phyloP scores from a whole-genome alignment of 2,329 filamentous ascomycete genomes.

The Diaporthe sp. region DNA sequence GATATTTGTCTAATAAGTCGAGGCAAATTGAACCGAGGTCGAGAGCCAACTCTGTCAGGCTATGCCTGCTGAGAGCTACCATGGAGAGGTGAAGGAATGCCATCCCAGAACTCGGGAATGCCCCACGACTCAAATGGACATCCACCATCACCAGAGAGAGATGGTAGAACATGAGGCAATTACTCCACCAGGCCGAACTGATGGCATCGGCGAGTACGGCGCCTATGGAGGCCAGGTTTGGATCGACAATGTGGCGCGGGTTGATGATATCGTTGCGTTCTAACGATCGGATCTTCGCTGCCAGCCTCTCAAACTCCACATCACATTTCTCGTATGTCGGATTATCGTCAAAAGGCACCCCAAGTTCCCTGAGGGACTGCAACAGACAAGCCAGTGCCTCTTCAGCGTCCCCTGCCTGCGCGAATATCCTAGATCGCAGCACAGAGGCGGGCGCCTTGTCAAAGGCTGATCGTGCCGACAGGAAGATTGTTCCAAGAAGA shows the following conservation, averaged over 20 bases:
- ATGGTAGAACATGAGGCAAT: slow-evolving; percentile 79
- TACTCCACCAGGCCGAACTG: slow-evolving; percentile 80
- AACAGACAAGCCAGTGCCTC: slow-evolving; percentile 78
- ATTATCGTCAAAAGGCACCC: slow-evolving; percentile 72
- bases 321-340: slow-evolving; percentile 85
- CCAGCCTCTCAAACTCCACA: slow-evolving; percentile 74
- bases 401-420: slow-evolving; percentile 78
- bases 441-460: slow-evolving; percentile 90
- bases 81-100: slow-evolving; percentile 77
- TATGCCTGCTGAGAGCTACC: slow-evolving; percentile 77
- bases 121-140: slow-evolving; percentile 72
- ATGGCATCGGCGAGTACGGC: slow-evolving; percentile 79
- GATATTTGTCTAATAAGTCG: slow-evolving; percentile 72
- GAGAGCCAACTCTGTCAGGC: slow-evolving; percentile 76
- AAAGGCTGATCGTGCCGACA: slow-evolving; percentile 76
- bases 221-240: slow-evolving; percentile 72
- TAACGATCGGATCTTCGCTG: slow-evolving; percentile 70
- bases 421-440: slow-evolving; percentile 82
- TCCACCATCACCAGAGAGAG: slow-evolving; percentile 75
- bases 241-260: slow-evolving; percentile 59
- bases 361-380: slow-evolving; percentile 78
- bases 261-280: slow-evolving; percentile 62
- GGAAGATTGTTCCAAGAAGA: slow-evolving; percentile 78
- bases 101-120: slow-evolving; percentile 77
- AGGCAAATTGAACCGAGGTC: slow-evolving; percentile 74